phyloP scores from a whole-genome alignment of 495 filamentous ascomycete genomes.

The Tirmania nivea region DNA sequence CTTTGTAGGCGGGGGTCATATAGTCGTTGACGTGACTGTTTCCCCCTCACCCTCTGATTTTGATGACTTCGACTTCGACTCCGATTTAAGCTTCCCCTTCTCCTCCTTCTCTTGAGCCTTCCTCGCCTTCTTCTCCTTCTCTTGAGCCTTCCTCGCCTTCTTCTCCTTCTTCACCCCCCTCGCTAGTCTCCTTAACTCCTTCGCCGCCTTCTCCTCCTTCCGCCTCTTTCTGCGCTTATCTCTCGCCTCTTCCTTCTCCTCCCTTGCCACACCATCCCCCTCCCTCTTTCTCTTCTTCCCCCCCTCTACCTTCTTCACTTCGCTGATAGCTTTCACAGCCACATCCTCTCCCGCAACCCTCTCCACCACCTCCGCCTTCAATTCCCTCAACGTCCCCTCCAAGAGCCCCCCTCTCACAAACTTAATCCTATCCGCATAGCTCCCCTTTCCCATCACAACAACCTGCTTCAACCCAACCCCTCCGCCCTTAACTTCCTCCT shows the following conservation, averaged over 20 bases:
- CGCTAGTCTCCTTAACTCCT: conserved; percentile 4
- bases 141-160: not conserved
- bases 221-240: conserved; percentile 5
- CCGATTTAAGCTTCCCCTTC: not conserved
- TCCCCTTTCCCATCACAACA: conserved; percentile 6
- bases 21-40: no score
- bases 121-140: not conserved
- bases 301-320: conserved; percentile 2
- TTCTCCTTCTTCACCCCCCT: not conserved
- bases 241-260: conserved; percentile 3
- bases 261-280: conserved; percentile 1
- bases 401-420: conserved; percentile 15
- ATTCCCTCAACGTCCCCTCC: not conserved
- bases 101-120: conserved; percentile 2
- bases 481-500: conserved; percentile 10
- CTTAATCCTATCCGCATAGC: not conserved
- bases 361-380: not conserved
- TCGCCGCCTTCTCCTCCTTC: conserved; percentile 3
- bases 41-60: no score
- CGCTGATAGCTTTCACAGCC: not conserved
- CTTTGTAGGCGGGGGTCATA: no score
- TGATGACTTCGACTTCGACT: no score
- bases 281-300: conserved; percentile 1
- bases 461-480: conserved; percentile 11
- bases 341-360: conserved; percentile 3